Evolutionary conservation across 2,329 filamentous ascomycete genomes (phyloP).

Genomic region (Xylaria sp.): DNA sequence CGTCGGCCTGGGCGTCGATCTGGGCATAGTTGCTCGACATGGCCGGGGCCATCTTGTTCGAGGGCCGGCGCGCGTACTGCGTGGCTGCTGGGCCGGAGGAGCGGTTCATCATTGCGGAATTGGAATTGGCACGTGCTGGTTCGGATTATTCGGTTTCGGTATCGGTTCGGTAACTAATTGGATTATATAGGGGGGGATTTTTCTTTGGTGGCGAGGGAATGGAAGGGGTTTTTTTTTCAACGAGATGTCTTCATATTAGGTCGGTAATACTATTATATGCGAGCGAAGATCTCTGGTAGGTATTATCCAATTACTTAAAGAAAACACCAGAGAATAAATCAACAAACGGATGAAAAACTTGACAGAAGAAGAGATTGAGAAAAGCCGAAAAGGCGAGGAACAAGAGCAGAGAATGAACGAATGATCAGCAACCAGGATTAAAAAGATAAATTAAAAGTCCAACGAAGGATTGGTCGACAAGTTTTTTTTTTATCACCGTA

Average conservation of each 20-base stretch:
- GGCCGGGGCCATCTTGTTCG: constrained; percentile 20
- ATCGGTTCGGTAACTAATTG: constrained; percentile 15
- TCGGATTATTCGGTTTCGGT: constrained; percentile 18
- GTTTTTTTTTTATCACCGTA: no score
- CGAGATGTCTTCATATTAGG: constrained; percentile 23
- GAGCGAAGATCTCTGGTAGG: no score
- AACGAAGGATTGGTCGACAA: constrained; percentile 5
- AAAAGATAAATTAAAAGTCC: neutral
- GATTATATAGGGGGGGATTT: constrained; percentile 17
- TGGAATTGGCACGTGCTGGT: constrained; percentile 16
- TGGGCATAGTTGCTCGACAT: constrained; percentile 30
- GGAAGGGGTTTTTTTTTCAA: constrained; percentile 15
- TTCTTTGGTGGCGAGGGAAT: constrained; percentile 1
- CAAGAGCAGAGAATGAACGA: neutral
- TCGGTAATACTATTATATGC: constrained; percentile 19
- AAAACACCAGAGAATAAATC: neutral
- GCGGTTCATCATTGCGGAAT: constrained; percentile 19
- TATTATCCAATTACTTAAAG: no score
- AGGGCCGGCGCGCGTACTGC: constrained; percentile 19
- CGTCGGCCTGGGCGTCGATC: constrained; percentile 27
- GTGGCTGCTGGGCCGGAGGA: constrained; percentile 18
- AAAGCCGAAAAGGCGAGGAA: constrained; percentile 1
- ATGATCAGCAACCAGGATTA: constrained; percentile 22
- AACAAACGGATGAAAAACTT: neutral
- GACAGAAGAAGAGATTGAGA: neutral